Percentiles rank a stretch among this genome's conserved stretches.
Conservation (phyloP, 192 early-diverging fungal genomes). For the Mortierella antarctica region DNA sequence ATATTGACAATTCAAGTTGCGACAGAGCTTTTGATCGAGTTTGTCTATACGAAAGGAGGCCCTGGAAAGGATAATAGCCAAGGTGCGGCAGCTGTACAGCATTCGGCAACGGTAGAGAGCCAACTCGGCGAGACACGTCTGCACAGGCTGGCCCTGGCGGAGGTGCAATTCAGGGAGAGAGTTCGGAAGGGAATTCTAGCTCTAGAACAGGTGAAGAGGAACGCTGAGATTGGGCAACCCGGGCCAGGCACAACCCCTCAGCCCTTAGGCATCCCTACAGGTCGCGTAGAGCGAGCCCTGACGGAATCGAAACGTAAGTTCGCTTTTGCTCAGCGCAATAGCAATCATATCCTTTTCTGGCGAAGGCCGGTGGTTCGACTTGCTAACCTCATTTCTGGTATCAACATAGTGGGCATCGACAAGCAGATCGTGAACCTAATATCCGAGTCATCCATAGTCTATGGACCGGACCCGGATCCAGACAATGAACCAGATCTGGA, state of each 20-base stretch:
- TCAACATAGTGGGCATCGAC: constrained; percentile 39
- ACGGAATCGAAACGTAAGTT: constrained; percentile 51
- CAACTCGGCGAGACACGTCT: constrained; percentile 28
- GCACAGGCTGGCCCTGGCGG: constrained; percentile 30
- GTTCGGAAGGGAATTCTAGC: constrained; percentile 28
- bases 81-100: constrained; percentile 11
- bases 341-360: neutral
- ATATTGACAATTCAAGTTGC: constrained; percentile 52
- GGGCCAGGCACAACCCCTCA: neutral
- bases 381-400: too few relatives aligned
- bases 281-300: constrained; percentile 32
- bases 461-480: constrained; percentile 33
- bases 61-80: constrained; percentile 5
- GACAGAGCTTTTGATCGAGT: constrained; percentile 49
- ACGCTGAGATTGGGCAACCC: neutral
- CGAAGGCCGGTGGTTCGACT: neutral
- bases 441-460: constrained; percentile 35
- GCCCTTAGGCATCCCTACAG: constrained; percentile 23
- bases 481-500: constrained; percentile 38
- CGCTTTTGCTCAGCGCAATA: neutral
- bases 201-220: constrained; percentile 30
- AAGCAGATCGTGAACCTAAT: constrained; percentile 46
- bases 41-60: constrained; percentile 52
- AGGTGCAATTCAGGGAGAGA: constrained; percentile 21
- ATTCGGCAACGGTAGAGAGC: constrained; percentile 14